A percentile compares a stretch with the other conserved stretches of the same genome.
These are phyloP conservation scores for Pythium plurisporium DNA, from an alignment of 352 stramenopile genomes.

Conservation along the genomic window DNA sequence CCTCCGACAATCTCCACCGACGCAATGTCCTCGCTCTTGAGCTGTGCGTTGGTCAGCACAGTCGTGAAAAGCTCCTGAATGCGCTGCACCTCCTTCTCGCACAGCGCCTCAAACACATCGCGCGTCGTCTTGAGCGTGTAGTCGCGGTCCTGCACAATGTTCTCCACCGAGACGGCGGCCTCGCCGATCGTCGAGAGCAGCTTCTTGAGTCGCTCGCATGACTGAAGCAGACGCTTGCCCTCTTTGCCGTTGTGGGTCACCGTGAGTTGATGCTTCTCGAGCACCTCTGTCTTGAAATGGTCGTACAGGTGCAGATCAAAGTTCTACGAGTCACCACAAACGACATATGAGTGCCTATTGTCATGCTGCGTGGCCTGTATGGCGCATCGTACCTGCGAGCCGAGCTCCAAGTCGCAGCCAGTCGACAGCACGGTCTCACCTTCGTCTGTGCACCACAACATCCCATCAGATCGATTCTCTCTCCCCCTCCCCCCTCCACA, in stretches of 20 bases:
- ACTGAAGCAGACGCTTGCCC: constrained; percentile 82
- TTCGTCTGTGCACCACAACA: constrained; percentile 20
- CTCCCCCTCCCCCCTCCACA: too few species aligned
- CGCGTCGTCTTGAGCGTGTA: constrained; percentile 70
- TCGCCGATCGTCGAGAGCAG: constrained; percentile 84
- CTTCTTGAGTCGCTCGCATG: constrained; percentile 87
- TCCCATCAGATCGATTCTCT: too few species aligned
- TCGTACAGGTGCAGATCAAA: constrained; percentile 76
- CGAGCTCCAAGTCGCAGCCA: constrained; percentile 52
- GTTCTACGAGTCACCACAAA: constrained; percentile 23
- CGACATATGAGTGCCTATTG: too few species aligned
- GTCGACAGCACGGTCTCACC: constrained; percentile 53
- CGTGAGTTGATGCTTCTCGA: constrained; percentile 43
- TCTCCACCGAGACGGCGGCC: constrained; percentile 78
- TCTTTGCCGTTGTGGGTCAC: constrained; percentile 69
- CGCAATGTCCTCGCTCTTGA: constrained; percentile 36
- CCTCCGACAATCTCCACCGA: constrained; percentile 90
- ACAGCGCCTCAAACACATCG: constrained; percentile 69
- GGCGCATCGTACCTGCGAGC: constrained; percentile 45
- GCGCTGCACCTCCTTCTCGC: constrained; percentile 35
- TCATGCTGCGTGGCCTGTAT: too few species aligned
- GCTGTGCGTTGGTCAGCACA: constrained; percentile 42
- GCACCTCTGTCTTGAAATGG: constrained; percentile 69
- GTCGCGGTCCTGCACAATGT: constrained; percentile 78
- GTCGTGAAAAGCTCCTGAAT: constrained; percentile 51